A percentile compares a stretch with the other conserved stretches of the same genome.
Conservation (phyloP, 768 basidiomycete species). For the Chalciporus sphaerocephalus region DNA sequence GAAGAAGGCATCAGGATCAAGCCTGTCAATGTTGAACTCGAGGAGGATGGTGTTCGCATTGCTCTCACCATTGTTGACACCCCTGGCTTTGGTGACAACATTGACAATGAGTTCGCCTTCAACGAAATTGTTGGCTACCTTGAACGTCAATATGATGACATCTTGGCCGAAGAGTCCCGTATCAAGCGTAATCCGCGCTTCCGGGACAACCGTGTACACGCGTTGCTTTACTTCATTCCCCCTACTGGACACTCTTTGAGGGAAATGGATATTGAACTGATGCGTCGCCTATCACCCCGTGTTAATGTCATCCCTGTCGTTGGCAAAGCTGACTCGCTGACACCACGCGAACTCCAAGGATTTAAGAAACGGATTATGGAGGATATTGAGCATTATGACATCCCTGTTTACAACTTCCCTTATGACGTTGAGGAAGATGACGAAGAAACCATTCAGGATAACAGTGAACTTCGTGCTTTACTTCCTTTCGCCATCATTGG, state of each 20-base stretch:
- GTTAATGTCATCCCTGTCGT: constrained; percentile 99
- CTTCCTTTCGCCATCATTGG: constrained; percentile 97
- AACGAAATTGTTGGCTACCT: constrained; percentile 95
- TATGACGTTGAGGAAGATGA: constrained; percentile 99
- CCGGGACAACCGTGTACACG: constrained; percentile 96
- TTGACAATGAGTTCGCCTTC: constrained; percentile 98
- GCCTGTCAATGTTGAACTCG: constrained; percentile 92
- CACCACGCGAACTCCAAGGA: constrained; percentile 84
- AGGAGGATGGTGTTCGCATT: constrained; percentile 97
- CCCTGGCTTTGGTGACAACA: constrained; percentile 97
- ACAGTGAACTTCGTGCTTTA: constrained; percentile 87
- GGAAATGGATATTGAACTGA: constrained; percentile 98
- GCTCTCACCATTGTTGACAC: constrained; percentile 98
- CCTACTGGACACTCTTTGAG: constrained; percentile 95
- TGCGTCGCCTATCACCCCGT: constrained; percentile 95
- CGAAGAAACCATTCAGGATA: constrained; percentile 96
- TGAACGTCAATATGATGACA: constrained; percentile 98
- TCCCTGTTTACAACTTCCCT: constrained; percentile 99
- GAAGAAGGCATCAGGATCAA: constrained; percentile 95
- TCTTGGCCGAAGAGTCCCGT: constrained; percentile 95
- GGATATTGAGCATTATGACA: constrained; percentile 97
- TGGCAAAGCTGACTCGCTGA: constrained; percentile 94
- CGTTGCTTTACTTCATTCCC: constrained; percentile 95
- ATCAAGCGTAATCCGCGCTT: constrained; percentile 99
- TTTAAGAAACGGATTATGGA: constrained; percentile 99